Evolutionary conservation across 169 alveolate species (phyloP), one percentile per base, ranked within the genome.

Genomic region (Plasmodium gonderi): DNA sequence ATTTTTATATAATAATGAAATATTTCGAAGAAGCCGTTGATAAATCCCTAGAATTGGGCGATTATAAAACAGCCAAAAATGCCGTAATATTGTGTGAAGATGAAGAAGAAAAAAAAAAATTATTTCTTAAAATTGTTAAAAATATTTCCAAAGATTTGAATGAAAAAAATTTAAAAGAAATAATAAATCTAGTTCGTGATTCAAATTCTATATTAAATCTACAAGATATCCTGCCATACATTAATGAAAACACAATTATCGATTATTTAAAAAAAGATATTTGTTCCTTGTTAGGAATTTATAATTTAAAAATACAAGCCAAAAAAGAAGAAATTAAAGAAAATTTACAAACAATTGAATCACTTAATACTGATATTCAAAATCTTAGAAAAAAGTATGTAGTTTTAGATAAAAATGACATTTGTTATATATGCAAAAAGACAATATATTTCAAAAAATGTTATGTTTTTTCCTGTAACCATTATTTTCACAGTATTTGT

Each of bases 41-140:
- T 77, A 90, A 90, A 33, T 9, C 94, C 20, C 60, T 90, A 67
- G 94, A 90, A 79, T 49, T 90, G 72, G 54, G 77, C 29, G 94
- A 90, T 79, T 90, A 90, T 12, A 42, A 77, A 38, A 79, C 80
- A 14, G 94, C 94, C 6, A 78, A 90, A 65, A 90, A 64, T 77
- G 94, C 94, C 38, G 94, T 90, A 2, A 42, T 90, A 23, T 14
- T 90, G 17, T 47, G 87, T 69, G 91, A 90, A 51, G 94, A 90
- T 78, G 94, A 90, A 64, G 94, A 90, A 90, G 94, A 90, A 67
- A 90, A 90, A 78, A 90, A 90, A 90, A 90, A 90, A 90, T 78
- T 90, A 78, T 90, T 90, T 78, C 64, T 90, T 11, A 90, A 90
- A 78, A 90, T 90, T 77, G 74, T 78, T 14, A 90, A 90, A 49